phyloP scores from a whole-genome alignment of 73 alveolate genomes.

The Strombidium stylifer region DNA sequence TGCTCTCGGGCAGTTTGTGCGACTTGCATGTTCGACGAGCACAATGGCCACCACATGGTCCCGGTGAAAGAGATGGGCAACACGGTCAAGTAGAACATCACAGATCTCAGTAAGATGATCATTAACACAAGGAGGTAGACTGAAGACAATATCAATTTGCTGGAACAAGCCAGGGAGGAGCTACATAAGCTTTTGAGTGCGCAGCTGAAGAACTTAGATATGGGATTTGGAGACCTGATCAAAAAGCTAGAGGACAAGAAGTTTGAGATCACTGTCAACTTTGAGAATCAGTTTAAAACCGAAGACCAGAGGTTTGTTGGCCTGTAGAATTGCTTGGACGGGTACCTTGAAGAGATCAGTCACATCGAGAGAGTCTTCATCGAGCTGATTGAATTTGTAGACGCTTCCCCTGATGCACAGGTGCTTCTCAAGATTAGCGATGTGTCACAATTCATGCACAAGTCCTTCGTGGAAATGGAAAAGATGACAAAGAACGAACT shows the following conservation, averaged over 20 bases:
- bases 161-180: constrained; percentile 52
- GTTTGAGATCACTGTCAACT: constrained; percentile 26
- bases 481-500: constrained; percentile 6
- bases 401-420: constrained; percentile 24
- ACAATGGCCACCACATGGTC: constrained; percentile 69
- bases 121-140: constrained; percentile 37
- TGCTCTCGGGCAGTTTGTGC: constrained; percentile 69
- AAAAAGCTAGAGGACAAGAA: constrained; percentile 51
- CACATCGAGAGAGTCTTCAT: constrained; percentile 23
- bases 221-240: constrained; percentile 20
- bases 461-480: constrained; percentile 26
- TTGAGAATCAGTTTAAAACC: constrained; percentile 23
- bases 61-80: constrained; percentile 69
- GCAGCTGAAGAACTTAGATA: constrained; percentile 37
- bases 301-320: constrained; percentile 31
- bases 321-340: background rate
- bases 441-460: constrained; percentile 30
- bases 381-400: constrained; percentile 41
- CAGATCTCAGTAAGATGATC: constrained; percentile 54
- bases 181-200: constrained; percentile 19
- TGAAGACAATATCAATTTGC: constrained; percentile 19
- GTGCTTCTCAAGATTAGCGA: constrained; percentile 12
- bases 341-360: constrained; percentile 1
- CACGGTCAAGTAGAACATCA: constrained; percentile 31
- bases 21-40: constrained; percentile 66